Evolutionary conservation across 2,329 filamentous ascomycete species (phyloP).

Genomic region (Arthrobotrys sinensis): DNA sequence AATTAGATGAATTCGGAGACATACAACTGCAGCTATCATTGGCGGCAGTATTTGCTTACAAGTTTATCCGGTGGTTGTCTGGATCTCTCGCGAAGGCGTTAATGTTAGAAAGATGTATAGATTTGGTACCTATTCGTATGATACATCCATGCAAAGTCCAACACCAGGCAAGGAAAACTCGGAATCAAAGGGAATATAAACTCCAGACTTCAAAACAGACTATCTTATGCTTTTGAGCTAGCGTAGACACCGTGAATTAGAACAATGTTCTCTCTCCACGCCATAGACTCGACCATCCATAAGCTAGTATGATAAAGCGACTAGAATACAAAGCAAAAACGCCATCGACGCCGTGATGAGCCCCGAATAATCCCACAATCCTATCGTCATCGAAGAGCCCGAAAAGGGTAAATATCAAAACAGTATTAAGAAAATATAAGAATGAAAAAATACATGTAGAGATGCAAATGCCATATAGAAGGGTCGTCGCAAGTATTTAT

Average conservation of each 20-base stretch:
- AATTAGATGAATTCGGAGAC: too few relatives aligned
- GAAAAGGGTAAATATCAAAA: not conserved
- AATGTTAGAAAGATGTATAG: not conserved
- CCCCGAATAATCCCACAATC: constrained; percentile 12
- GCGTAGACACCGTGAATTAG: not conserved
- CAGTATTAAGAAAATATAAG: not conserved
- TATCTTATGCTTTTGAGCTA: constrained; percentile 8
- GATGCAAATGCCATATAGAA: not conserved
- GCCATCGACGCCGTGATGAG: constrained; percentile 6
- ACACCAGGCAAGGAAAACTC: not conserved
- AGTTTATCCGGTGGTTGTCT: not conserved
- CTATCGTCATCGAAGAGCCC: not conserved
- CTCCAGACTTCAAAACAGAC: constrained; percentile 1
- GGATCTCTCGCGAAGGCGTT: not conserved
- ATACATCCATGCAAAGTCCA: constrained; percentile 12
- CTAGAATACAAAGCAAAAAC: not conserved
- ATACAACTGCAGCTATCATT: too few relatives aligned
- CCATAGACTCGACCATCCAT: not conserved
- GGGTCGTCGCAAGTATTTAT: not conserved
- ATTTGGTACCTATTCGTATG: constrained; percentile 8
- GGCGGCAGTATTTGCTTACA: not conserved
- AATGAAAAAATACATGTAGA: not conserved
- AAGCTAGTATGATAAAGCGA: not conserved
- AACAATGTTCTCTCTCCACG: not conserved
- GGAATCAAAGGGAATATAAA: not conserved